Evolutionary conservation across 2,329 filamentous ascomycete genomes (phyloP).

Genomic region (Aspergillus alliaceus): DNA sequence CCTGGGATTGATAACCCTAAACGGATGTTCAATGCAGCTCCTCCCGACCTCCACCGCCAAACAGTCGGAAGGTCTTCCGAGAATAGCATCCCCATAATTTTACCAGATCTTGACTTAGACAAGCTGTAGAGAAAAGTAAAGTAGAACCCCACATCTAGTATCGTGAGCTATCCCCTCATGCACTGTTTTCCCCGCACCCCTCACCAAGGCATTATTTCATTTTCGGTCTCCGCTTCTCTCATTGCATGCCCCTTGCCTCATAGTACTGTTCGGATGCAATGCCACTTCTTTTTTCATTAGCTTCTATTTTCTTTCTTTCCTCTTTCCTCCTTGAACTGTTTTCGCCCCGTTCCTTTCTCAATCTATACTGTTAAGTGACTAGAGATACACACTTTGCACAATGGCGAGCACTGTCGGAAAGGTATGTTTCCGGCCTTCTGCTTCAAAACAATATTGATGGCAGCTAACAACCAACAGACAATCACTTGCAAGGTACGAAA

Average conservation of each 20-base stretch:
- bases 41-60: background rate
- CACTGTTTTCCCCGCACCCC: background rate
- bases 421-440: constrained; percentile 1
- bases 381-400: no score
- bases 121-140: background rate
- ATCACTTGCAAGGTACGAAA: constrained; percentile 87
- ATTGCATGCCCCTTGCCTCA: background rate
- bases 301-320: background rate
- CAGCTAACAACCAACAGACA: no score
- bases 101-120: background rate
- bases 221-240: background rate
- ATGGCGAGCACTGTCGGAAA: constrained; percentile 10
- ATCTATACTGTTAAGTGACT: background rate
- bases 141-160: background rate
- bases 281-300: background rate
- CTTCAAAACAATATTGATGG: background rate
- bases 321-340: background rate
- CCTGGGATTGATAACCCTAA: background rate
- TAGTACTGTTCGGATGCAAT: background rate
- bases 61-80: background rate
- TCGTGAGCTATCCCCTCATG: background rate
- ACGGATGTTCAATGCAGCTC: background rate
- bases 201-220: background rate
- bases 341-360: background rate
- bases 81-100: background rate